Evolutionary conservation across 805 yeast genomes (phyloP).

Genomic region (Kuraishia piskuri): DNA sequence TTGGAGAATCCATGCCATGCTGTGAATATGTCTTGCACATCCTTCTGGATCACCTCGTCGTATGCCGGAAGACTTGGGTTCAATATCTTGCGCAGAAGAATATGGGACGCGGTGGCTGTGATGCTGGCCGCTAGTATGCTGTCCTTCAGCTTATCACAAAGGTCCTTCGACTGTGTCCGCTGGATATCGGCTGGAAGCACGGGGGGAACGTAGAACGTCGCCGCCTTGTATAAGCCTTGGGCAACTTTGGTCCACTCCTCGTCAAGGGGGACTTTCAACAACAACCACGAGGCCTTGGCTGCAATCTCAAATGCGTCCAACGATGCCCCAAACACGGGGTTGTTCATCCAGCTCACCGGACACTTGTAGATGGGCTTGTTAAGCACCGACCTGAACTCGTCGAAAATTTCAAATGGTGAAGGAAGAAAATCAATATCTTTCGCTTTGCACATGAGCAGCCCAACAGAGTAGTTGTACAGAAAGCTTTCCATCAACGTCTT

Average conservation of each 20-base stretch:
- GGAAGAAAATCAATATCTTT: conserved; percentile 22
- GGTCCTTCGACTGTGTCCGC: background rate
- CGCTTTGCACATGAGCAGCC: conserved; percentile 24
- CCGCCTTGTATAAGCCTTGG: background rate
- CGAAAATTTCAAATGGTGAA: conserved; percentile 30
- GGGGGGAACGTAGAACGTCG: background rate
- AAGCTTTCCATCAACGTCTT: conserved; percentile 36
- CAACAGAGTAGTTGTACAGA: conserved; percentile 31
- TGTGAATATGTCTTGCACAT: conserved; percentile 4
- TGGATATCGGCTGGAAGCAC: conserved; percentile 1
- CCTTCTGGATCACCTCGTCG: conserved; percentile 4
- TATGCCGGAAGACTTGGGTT: conserved; percentile 1
- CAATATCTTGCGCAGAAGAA: conserved; percentile 6
- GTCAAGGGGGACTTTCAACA: conserved; percentile 9
- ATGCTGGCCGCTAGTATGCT: conserved; percentile 6
- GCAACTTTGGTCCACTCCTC: background rate
- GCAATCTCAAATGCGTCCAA: conserved; percentile 24
- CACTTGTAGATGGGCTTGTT: conserved; percentile 8
- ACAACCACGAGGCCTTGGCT: conserved; percentile 26
- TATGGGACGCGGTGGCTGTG: conserved; percentile 1
- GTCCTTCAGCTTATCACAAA: conserved; percentile 1
- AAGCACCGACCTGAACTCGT: conserved; percentile 19
- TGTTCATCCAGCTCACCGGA: conserved; percentile 26
- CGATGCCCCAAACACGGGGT: conserved; percentile 31
- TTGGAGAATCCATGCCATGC: conserved; percentile 2